Evolutionary conservation across 2,329 filamentous ascomycete genomes (phyloP), one percentile per base, ranked within the genome.

Genomic region (Pseudogymnoascus sp.): DNA sequence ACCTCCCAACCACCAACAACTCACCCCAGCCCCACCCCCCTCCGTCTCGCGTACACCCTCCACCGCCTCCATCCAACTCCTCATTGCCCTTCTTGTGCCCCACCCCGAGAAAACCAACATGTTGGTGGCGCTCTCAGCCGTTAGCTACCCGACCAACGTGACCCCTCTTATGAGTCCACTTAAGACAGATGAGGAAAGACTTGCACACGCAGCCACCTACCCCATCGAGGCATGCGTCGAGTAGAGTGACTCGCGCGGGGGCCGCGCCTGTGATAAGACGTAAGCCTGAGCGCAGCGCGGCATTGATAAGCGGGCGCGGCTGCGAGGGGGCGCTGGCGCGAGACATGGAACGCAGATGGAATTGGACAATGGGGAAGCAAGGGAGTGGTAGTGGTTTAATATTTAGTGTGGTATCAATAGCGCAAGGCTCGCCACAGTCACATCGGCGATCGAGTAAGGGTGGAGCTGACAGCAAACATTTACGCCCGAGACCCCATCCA

Each of bases 291-390:
- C n/a, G 16, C 25, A 57, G 51, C 51, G 51, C 51, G 51, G 51
- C 51, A 57, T 57, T 57, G 51, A 57, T 57, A 57, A 36, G 51
- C 51, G 25, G 14, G 25, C 51, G 51, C 51, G 51, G 51, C 51
- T 28, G 51, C 6, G n/a, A 11, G n/a, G 51, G n/a, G 16, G 14
- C 48, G 14, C 48, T 57, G 25, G 21, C 48, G 48, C 48, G 48
- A 34, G 48, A 57, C 48, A 57, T 34, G 25, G 48, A 57, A 34
- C 19, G 48, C 48, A 31, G 48, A 10, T 57, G 48, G 48, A 25
- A 57, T 57, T 57, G 48, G 48, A 31, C n/a, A 11, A n/a, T 19
- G n/a, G 48, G 25, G 25, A 57, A 57, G 48, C 48, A 57, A 57
- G n/a, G 48, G n/a, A 31, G 48, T 34, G 48, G n/a, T 54, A 54